Evolutionary conservation across 2,329 filamentous ascomycete genomes (phyloP), one percentile per base, ranked within the genome.

Genomic region (Aspergillus vadensis): DNA sequence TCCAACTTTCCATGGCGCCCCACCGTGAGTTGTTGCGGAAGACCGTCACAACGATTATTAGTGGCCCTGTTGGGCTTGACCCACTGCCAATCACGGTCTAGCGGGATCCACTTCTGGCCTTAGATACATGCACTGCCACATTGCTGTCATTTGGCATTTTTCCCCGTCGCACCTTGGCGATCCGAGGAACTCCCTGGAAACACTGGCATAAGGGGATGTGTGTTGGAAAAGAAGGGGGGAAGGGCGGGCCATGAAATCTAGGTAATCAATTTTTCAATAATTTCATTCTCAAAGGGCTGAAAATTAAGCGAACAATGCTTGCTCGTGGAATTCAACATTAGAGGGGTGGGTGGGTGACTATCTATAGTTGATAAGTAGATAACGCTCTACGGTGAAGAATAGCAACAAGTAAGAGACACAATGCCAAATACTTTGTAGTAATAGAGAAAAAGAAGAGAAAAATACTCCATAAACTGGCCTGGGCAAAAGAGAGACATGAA

Each of bases 101-200:
- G 66, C 57, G 52, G 63, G 63, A 30, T 41, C 66, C 66, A 68
- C 65, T 58, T 19, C 36, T 53, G 50, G 58, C 60, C 64, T 55
- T 64, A 65, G 66, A 67, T 68, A 68, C 66, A 65, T 68, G 66
- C 65, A 68, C 65, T 68, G 65, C 67, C 66, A 68, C 66, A 67
- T 52, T 68, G 65, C 62, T 66, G 65, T 65, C 63, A 61, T 68
- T 66, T 65, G 60, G 65, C 65, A 61, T 43, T 60, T 57, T 51
- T 59, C 30, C 32, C 32, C 51, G 54, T 56, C 44, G 52, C 48
- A 43, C 51, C 39, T 55, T 52, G 50, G 50, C 53, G 14, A 57
- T 61, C 57, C 59, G 55, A 64, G 49, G 60, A 59, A 51, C 52
- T 60, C 55, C 55, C 55, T 59, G 54, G 39, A 53, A 62, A 60